Base-by-base conservation (phyloP, 176 grass and related monocot species). In the Oryza brachyantha region DNA sequence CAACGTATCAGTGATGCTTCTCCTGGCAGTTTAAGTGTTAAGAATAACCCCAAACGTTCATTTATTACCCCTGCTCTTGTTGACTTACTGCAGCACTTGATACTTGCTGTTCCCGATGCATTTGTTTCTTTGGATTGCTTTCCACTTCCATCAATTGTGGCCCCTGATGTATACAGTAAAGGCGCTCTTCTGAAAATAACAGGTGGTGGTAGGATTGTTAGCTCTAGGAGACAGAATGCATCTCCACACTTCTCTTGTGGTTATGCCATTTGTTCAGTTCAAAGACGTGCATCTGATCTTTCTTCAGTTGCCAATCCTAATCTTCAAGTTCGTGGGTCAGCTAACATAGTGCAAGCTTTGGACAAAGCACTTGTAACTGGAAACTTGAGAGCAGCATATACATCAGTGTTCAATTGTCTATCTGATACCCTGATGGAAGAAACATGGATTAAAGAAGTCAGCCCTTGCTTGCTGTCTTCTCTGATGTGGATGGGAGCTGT, bases 121-220 rank as follows among this genome's bases (percentile, higher is more conserved):
- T 99, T 99, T 87, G 96, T 99, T 85, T 93, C 96, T 73, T 89
- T 93, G 81, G 96, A 99, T 79, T 99, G 92, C 84, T 93, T 99
- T 75, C 96, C 96, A 85, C 79, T 99, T 41, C 92, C 96, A 54
- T 79, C 92, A 14, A 52, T 42, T 79, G 88, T 96, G 80, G 88
- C 69, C 11, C 92, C 92, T 84, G 96, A 93, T 88, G 66, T 91
- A 66, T 78, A 95, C 68, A 73, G 82, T 79, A 88, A 81, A 84
- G 83, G 85, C 66, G 79, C 84, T 83, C 73, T 81, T 60, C 74
- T 92, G 87, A 92, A 92, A 75, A 84, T 92, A 79, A 69, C 86
- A 72, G 81, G 81, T 29, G 74, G 82, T 72, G 71, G 80, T 80
- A 86, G 82, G 39, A 72, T 88, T 81, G 75, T 83, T 74, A 87